Evolutionary conservation across 2,329 filamentous ascomycete genomes (phyloP), one percentile per base, ranked within the genome.

Genomic region (Paracorniculantispora psalliotae): DNA sequence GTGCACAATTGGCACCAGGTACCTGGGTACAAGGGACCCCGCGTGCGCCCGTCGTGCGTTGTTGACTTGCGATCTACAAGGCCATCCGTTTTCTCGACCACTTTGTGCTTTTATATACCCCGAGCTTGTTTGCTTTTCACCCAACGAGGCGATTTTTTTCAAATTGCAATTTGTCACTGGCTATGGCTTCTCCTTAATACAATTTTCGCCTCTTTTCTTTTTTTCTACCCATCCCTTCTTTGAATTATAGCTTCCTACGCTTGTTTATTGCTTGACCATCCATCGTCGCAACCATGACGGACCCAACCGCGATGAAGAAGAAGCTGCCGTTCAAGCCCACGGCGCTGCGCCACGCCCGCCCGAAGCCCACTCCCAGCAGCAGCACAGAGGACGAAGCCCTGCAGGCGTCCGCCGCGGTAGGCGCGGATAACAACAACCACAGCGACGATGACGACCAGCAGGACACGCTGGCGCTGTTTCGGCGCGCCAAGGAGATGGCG

Each of bases 281-380:
- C 7, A 33, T 12, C 30, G 12, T 12, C 30, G 30, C 30, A 12
- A 33, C 30, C 30, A 33, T 33, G 30, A 12, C 30, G 30, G 30
- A 33, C 30, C 30, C 30, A 33, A 33, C 30, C 7, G 12, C 30
- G 7, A 12, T 12, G 30, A 72, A 71, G 58, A 75, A 75, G 65
- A 75, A 72, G 61, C 73, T 81, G 1, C 79, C 79, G 0, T 81
- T 81, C 68, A 81, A 81, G 62, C 77, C 77, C 13, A 81, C 78
- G 2, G 77, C 73, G 21, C 67, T 76, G 62, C 75, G 72, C 48
- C 69, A 67, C 41, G 66, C 67, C 46, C 52, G 41, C 65, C 68
- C 1, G 9, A 37, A 41, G 23, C 30, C 47, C 5, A 37, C 62
- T 25, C 67, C 72, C 17, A 61, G 63, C 19, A 59, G 55, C 48